Evolutionary conservation across 2,329 filamentous ascomycete genomes (phyloP).

Genomic region (Phaeosphaeriaceae sp.): DNA sequence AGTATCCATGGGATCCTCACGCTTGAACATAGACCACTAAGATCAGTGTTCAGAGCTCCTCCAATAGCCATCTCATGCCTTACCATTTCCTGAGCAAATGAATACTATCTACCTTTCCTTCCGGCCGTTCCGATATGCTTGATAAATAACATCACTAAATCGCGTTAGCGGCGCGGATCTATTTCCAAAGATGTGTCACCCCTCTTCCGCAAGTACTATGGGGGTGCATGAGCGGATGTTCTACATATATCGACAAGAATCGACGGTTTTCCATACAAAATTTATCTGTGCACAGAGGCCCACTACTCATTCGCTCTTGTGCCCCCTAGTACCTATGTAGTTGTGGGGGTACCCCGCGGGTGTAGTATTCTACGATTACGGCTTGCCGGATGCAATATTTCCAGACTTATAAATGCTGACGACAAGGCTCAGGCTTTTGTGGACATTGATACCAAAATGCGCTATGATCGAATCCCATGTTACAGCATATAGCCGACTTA

Average conservation of each 20-base stretch:
- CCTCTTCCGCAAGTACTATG: too few species aligned
- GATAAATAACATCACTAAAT: conserved; percentile 8
- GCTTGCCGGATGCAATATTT: conserved; percentile 16
- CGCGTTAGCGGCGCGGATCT: conserved; percentile 10
- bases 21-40: conserved; percentile 3
- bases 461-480: neutral
- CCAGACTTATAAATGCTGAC: conserved; percentile 9
- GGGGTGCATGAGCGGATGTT: conserved; percentile 7
- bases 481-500: conserved; percentile 1
- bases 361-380: conserved; percentile 12
- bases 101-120: conserved; percentile 10
- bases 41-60: neutral
- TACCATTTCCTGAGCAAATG: neutral
- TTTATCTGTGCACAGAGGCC: too few species aligned
- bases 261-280: too few species aligned
- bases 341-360: conserved; percentile 30
- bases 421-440: neutral
- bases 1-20: conserved; percentile 15
- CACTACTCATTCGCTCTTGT: too few species aligned
- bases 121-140: conserved; percentile 16
- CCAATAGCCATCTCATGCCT: conserved; percentile 2
- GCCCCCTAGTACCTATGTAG: too few species aligned
- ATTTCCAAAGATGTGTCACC: conserved; percentile 12
- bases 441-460: neutral
- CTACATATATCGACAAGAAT: too few species aligned